A percentile compares a stretch with the other conserved stretches of the same genome.
Evolutionary conservation across 1,284 basidiomycete species (phyloP).

Genomic region (Rhodofomes roseus): DNA sequence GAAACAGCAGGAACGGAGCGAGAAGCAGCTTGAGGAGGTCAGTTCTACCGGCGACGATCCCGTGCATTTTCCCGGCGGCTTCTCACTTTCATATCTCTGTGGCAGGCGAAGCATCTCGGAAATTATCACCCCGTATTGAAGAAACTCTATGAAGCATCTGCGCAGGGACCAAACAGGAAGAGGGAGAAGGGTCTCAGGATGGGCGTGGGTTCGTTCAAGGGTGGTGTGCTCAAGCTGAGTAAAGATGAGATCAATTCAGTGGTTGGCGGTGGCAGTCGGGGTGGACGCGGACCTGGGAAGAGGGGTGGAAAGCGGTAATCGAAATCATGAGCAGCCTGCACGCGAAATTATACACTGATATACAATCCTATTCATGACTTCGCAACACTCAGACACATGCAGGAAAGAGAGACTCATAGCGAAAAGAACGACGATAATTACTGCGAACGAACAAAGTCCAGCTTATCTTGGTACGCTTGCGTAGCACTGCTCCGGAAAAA

Average conservation of each 20-base stretch:
- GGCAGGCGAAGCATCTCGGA: conserved; percentile 72
- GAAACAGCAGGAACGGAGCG: conserved; percentile 55
- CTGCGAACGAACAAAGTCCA: background rate
- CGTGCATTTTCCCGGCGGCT: background rate
- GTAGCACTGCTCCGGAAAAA: background rate
- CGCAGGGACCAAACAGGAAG: conserved; percentile 36
- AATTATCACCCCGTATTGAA: conserved; percentile 79
- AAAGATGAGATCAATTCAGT: conserved; percentile 52
- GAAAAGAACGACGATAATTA: background rate
- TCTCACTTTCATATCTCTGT: conserved; percentile 8
- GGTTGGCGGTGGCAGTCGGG: conserved; percentile 25
- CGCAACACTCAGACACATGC: background rate
- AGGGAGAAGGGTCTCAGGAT: conserved; percentile 64
- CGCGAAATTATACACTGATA: background rate
- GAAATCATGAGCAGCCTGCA: background rate
- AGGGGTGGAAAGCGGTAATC: conserved; percentile 17
- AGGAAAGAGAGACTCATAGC: too few species aligned
- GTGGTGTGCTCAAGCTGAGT: conserved; percentile 62
- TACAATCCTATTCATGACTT: background rate
- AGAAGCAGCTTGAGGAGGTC: conserved; percentile 64
- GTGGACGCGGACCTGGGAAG: conserved; percentile 8
- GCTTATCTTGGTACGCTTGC: background rate
- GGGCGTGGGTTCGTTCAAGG: conserved; percentile 73
- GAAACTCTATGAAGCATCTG: conserved; percentile 50
- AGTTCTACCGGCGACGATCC: conserved; percentile 5